Percentiles rank a stretch among this genome's conserved stretches.
Evolutionary conservation across 1,284 basidiomycete species (phyloP).

Genomic region (Trametes sp.): DNA sequence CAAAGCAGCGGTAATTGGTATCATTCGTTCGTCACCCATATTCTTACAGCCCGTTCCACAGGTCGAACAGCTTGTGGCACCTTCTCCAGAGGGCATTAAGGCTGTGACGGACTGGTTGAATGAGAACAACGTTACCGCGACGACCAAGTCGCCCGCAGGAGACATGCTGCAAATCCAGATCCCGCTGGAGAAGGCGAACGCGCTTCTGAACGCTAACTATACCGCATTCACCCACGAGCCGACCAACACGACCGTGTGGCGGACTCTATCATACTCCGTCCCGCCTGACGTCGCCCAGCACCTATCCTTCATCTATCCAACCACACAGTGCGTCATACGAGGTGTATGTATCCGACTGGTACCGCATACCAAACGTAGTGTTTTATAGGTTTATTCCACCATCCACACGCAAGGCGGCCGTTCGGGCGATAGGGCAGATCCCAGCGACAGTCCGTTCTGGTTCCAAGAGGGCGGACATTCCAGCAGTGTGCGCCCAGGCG

Average conservation of each 20-base stretch:
- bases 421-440: neutral
- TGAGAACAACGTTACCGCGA: conserved; percentile 41
- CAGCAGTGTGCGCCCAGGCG: neutral
- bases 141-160: conserved; percentile 40
- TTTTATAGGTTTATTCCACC: conserved; percentile 18
- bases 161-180: conserved; percentile 49
- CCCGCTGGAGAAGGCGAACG: conserved; percentile 45
- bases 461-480: neutral
- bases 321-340: conserved; percentile 33
- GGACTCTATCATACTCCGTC: conserved; percentile 48
- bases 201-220: conserved; percentile 45
- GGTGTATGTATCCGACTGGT: too few species aligned
- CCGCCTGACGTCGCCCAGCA: conserved; percentile 42
- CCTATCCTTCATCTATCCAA: conserved; percentile 45
- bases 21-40: neutral
- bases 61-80: conserved; percentile 46
- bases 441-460: neutral
- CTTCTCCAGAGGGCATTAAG: conserved; percentile 42
- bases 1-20: conserved; percentile 36
- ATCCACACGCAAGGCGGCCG: conserved; percentile 7
- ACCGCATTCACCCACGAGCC: conserved; percentile 40
- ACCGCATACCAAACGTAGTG: neutral
- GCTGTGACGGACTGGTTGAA: conserved; percentile 47
- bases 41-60: conserved; percentile 34
- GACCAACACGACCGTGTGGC: conserved; percentile 37